These are phyloP conservation scores for Verticillium dahliae DNA, from an alignment of 2,329 filamentous ascomycete species.

Conservation along the genomic window DNA sequence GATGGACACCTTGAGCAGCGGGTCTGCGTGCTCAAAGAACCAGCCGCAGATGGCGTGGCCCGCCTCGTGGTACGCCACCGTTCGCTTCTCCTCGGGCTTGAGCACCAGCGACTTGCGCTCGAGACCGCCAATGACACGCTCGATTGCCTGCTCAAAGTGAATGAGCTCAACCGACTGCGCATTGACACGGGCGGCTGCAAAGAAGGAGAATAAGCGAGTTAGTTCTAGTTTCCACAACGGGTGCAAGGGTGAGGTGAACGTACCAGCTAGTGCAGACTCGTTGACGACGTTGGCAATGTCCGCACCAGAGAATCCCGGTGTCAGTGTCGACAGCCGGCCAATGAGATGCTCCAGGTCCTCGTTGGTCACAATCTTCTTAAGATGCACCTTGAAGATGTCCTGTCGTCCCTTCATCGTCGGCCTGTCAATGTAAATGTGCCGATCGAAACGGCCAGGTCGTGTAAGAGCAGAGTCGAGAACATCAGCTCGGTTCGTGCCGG, in stretches of 20 bases:
- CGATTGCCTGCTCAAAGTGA: conserved; percentile 96
- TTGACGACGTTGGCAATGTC: conserved; percentile 99
- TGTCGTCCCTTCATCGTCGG: conserved; percentile 95
- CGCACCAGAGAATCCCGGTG: conserved; percentile 92
- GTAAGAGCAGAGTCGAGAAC: conserved; percentile 91
- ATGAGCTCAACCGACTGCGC: conserved; percentile 77
- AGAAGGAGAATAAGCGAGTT: conserved; percentile 19
- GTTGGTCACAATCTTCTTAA: conserved; percentile 88
- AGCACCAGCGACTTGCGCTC: conserved; percentile 97
- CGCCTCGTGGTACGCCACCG: conserved; percentile 96
- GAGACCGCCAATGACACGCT: conserved; percentile 90
- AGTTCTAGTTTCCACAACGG: conserved; percentile 19
- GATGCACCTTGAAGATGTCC: conserved; percentile 92
- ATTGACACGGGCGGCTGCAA: conserved; percentile 70
- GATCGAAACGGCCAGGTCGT: conserved; percentile 89
- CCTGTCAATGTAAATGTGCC: conserved; percentile 90
- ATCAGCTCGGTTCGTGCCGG: conserved; percentile 93
- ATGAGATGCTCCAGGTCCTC: conserved; percentile 85
- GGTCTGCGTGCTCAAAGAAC: conserved; percentile 96
- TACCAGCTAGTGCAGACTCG: conserved; percentile 93
- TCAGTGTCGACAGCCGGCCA: conserved; percentile 84
- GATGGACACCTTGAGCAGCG: conserved; percentile 95
- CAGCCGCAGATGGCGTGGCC: conserved; percentile 98
- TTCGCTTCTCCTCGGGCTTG: conserved; percentile 87
- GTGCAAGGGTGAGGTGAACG: conserved; percentile 23